Conservation (phyloP, 257 asterid genomes). For the Buddleja alternifolia region DNA sequence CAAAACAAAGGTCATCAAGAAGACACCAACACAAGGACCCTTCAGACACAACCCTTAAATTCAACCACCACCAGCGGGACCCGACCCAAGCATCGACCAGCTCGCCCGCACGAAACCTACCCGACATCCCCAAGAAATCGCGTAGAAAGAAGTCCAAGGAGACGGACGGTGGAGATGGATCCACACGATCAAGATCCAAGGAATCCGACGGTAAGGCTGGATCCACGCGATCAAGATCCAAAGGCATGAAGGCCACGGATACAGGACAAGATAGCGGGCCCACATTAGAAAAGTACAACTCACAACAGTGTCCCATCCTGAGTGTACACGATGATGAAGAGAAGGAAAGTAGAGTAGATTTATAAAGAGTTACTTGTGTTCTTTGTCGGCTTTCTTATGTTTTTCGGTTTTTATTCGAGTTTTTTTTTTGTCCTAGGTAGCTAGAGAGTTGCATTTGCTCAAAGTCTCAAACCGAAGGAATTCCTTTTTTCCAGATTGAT, state of each 20-base stretch:
- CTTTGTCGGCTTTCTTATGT: neutral
- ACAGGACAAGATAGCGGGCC: slow-evolving; percentile 31
- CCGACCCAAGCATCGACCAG: slow-evolving; percentile 21
- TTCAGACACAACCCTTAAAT: slow-evolving; percentile 37
- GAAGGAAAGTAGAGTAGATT: slow-evolving; percentile 37
- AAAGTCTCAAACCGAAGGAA: slow-evolving; percentile 18
- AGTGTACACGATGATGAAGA: slow-evolving; percentile 30
- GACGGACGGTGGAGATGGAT: slow-evolving; percentile 22
- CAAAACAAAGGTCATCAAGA: slow-evolving; percentile 50
- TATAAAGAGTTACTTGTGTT: slow-evolving; percentile 17
- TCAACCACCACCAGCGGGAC: slow-evolving; percentile 36
- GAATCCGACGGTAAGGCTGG: slow-evolving; percentile 48
- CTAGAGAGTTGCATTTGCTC: slow-evolving; percentile 13
- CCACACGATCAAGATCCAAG: slow-evolving; percentile 40
- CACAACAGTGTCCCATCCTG: slow-evolving; percentile 22
- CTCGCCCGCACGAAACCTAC: slow-evolving; percentile 38
- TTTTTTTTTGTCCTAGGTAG: slow-evolving; percentile 11
- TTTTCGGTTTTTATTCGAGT: neutral
- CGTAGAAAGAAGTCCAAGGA: slow-evolving; percentile 61
- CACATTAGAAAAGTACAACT: neutral
- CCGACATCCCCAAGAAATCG: slow-evolving; percentile 54
- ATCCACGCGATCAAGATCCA: slow-evolving; percentile 38
- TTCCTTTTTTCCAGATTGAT: too few species aligned
- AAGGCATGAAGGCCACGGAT: slow-evolving; percentile 23
- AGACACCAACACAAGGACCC: slow-evolving; percentile 53